phyloP scores from a whole-genome alignment of 2,329 filamentous ascomycete species.

The Emmonsia crescens region DNA sequence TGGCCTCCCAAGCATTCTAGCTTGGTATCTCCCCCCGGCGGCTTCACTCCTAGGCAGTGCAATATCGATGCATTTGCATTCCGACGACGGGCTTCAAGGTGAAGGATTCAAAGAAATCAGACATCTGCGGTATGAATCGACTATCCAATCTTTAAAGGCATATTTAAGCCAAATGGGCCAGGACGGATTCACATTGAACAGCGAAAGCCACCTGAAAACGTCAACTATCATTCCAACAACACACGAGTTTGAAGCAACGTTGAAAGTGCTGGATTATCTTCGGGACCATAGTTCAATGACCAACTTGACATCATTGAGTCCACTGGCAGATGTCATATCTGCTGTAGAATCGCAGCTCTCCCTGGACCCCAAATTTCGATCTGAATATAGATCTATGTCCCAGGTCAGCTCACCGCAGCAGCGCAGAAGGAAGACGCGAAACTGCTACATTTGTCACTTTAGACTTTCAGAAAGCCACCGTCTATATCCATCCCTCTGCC shows the following conservation, averaged over 20 bases:
- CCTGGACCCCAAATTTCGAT: neutral
- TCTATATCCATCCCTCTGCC: conserved; percentile 23
- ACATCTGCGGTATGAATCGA: conserved; percentile 11
- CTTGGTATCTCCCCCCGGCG: conserved; percentile 12
- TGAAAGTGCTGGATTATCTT: conserved; percentile 16
- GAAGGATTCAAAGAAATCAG: conserved; percentile 5
- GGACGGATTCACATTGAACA: neutral
- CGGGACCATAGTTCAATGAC: conserved; percentile 9
- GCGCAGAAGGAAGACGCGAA: neutral
- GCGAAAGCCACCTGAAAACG: neutral
- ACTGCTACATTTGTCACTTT: conserved; percentile 28
- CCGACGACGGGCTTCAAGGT: conserved; percentile 7
- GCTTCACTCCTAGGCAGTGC: conserved; percentile 5
- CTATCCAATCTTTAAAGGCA: conserved; percentile 8
- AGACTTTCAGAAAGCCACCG: conserved; percentile 13
- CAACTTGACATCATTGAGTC: neutral
- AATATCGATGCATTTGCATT: conserved; percentile 11
- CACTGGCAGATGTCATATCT: neutral
- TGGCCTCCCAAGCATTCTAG: conserved; percentile 15
- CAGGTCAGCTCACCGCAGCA: neutral
- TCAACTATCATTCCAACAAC: conserved; percentile 10
- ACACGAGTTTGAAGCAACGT: conserved; percentile 9
- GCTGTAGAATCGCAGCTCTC: neutral
- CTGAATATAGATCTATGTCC: neutral
- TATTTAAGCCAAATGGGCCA: conserved; percentile 13